These are phyloP conservation scores for Fusarium nisikadoi DNA, from an alignment of 2,329 filamentous ascomycete species.

Conservation along the genomic window DNA sequence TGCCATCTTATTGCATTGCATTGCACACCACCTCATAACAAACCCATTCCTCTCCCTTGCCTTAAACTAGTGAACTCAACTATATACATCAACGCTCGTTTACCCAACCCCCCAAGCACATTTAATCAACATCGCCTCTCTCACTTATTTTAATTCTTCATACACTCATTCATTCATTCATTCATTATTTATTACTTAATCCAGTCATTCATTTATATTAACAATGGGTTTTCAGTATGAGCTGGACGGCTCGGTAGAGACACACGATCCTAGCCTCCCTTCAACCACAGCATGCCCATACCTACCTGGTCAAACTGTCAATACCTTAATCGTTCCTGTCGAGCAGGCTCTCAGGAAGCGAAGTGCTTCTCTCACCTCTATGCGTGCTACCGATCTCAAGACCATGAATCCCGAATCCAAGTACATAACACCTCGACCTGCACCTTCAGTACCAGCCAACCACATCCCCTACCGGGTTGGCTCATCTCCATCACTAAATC, in stretches of 20 bases:
- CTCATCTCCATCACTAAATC: conserved; percentile 48
- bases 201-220: conserved; percentile 34
- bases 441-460: conserved; percentile 50
- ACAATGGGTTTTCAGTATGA: conserved; percentile 72
- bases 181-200: not conserved
- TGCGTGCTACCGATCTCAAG: conserved; percentile 68
- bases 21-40: conserved; percentile 16
- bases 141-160: conserved; percentile 21
- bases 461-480: conserved; percentile 41
- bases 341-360: conserved; percentile 70
- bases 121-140: conserved; percentile 30
- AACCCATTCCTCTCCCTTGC: conserved; percentile 37
- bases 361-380: conserved; percentile 73
- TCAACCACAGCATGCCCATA: conserved; percentile 85
- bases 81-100: conserved; percentile 20
- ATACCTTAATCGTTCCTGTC: conserved; percentile 82
- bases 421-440: conserved; percentile 74
- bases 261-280: conserved; percentile 76
- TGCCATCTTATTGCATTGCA: conserved; percentile 5
- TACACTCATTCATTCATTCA: not conserved
- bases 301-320: conserved; percentile 87
- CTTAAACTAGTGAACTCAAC: conserved; percentile 24
- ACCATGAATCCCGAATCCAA: conserved; percentile 84
- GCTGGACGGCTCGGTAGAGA: conserved; percentile 80
- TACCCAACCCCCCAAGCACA: conserved; percentile 29